Conservation (phyloP, 805 yeast genomes). For the Kodamaea nitidulidarum region DNA sequence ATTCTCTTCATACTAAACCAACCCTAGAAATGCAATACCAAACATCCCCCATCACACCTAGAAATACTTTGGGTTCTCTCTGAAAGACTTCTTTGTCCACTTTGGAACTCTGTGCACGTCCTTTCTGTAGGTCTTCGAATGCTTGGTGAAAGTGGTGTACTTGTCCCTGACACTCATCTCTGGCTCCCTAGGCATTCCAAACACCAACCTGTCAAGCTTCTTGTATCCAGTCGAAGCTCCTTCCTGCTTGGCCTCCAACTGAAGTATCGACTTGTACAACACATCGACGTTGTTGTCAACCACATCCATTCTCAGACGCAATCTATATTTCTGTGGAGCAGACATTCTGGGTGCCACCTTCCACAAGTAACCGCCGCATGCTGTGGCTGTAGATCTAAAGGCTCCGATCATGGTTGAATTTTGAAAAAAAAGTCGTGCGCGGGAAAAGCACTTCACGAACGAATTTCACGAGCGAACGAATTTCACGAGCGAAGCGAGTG, state of each 20-base stretch:
- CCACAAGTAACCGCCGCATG: conserved; percentile 76
- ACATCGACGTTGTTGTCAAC: conserved; percentile 78
- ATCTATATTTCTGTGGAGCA: conserved; percentile 73
- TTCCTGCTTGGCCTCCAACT: conserved; percentile 16
- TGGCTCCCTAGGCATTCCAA: conserved; percentile 63
- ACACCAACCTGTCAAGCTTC: conserved; percentile 35
- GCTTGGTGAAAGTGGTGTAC: conserved; percentile 79
- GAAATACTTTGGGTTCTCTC: conserved; percentile 73
- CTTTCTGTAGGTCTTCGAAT: conserved; percentile 76
- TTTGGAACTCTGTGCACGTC: conserved; percentile 84
- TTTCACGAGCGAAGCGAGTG: too few species aligned
- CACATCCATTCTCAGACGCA: conserved; percentile 72
- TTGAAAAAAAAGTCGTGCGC: not conserved
- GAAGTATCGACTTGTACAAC: conserved; percentile 40
- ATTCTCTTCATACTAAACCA: too few species aligned
- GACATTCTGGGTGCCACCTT: conserved; percentile 55
- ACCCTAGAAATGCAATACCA: too few species aligned
- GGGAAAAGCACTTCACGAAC: too few species aligned
- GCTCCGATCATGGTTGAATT: conserved; percentile 59
- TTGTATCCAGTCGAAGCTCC: conserved; percentile 35
- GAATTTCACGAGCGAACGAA: too few species aligned
- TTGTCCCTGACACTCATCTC: conserved; percentile 83
- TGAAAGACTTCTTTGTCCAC: conserved; percentile 81
- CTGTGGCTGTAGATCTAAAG: conserved; percentile 54
- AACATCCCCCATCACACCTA: too few species aligned